Conservation (phyloP, 345 rosid species). For the Rhizophora mangle region DNA sequence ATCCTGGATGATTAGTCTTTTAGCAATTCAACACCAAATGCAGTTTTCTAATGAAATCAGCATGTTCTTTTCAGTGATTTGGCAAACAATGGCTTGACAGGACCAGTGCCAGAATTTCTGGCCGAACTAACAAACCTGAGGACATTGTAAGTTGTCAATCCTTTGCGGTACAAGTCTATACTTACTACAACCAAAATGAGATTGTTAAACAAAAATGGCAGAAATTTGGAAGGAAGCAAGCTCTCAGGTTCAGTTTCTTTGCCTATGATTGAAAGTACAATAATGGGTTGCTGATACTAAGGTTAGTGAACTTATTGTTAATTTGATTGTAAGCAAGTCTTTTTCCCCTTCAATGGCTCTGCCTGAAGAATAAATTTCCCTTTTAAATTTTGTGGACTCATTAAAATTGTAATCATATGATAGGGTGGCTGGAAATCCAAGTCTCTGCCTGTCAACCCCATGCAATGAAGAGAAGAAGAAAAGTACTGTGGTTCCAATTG, state of each 20-base stretch:
- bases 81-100: too few species aligned
- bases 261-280: not conserved
- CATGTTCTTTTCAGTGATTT: not conserved
- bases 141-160: constrained; percentile 31
- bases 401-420: not conserved
- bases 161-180: not conserved
- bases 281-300: constrained; percentile 15
- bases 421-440: constrained; percentile 43
- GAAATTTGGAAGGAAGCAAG: constrained; percentile 24
- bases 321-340: too few species aligned
- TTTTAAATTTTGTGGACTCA: not conserved
- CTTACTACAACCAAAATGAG: not conserved
- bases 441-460: constrained; percentile 33
- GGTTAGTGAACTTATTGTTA: constrained; percentile 15
- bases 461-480: constrained; percentile 41
- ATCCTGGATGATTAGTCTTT: too few species aligned
- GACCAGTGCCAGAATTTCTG: constrained; percentile 27
- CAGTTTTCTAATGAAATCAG: not conserved
- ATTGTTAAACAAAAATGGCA: too few species aligned
- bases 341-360: not conserved
- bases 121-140: constrained; percentile 34
- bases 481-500: constrained; percentile 30
- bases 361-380: not conserved
- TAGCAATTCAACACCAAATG: too few species aligned
- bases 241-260: constrained; percentile 21